Evolutionary conservation across 495 filamentous ascomycete species (phyloP), one percentile per base, ranked within the genome.

Genomic region (Aspergillus avenaceus): DNA sequence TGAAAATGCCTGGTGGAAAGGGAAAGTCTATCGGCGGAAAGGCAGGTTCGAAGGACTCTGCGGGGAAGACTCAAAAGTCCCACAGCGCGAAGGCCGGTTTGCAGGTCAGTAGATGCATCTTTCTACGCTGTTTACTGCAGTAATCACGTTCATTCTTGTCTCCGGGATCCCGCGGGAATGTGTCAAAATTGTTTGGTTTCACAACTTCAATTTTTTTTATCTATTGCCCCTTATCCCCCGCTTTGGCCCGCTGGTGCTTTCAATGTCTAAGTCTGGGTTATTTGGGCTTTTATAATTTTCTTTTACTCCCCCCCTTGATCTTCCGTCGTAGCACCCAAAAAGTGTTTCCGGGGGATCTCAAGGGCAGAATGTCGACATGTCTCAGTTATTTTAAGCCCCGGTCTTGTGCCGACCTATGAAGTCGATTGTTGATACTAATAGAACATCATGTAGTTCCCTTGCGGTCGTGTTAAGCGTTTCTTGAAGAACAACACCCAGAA

Each of bases 391-490:
- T n/a, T n/a, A n/a, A n/a, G n/a, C n/a, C n/a, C n/a, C n/a, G n/a
- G 12, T 18, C 12, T 19, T 14, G 13, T n/a, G 8, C 21, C 16
- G 13, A 21, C 16, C 3, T 16, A 5, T 38, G 34, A 14, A n/a
- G 3, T 38, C 34, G 16, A 38, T 16, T 11, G 8, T 16, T 7
- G 21, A 29, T 49, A 22, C 46, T 49, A 11, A 49, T 25, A 13
- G 13, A 12, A 26, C 29, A 19, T 6, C 45, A 32, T 50, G 51
- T 66, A 98, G 95, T 98, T 98, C 75, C 93, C 93, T 32, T 98
- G 93, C 67, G 93, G 93, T 73, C 95, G 93, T 86, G 91, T 98
- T 65, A 98, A 98, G 85, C 91, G 93, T 76, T 96, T 97, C 78
- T 77, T 98, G 65, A 97, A 97, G 82, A 93, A 93, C 72, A 96